Base-by-base conservation (phyloP, 305 asterid species). In the Solanum hybrid region DNA sequence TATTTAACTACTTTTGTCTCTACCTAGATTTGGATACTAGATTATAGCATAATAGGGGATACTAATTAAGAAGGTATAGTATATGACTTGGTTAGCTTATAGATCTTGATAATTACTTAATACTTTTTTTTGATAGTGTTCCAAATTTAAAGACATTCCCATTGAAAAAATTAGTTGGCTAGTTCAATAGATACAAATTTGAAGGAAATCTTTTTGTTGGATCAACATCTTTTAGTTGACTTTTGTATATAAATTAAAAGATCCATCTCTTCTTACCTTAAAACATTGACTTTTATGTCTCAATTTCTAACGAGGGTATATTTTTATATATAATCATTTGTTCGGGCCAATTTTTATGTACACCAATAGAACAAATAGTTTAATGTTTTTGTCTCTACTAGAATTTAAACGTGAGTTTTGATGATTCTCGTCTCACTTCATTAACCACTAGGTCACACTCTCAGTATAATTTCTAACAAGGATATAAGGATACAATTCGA, bases 331-430 rank as follows among this genome's bases (percentile, higher is more conserved):
- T 56, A 56, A 17, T 2, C 2, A 56, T 56, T 1, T 19, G 10
- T 56, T 56, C 4, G 9, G 8, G 0, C 5, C 11, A 60, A 0
- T 60, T 19, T 66, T 66, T 24, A 2, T 0, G 4, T 66, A 66
- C 0, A 66, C 0, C 1, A 10, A 66, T 66, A n/a, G 5, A 10
- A 66, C 0, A n/a, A n/a, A n/a, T 0, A 0, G 1, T 60, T 26
- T 19, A 60, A 19, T 60, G 0, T 60, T 19, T 56, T 60, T 60
- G 0, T 60, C 69, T 56, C 11, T 7, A 24, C 4, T 4, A 10
- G 2, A 69, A 69, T 69, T 69, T 69, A 1, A 69, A 24, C 1
- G 3, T 4, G 15, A 14, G 5, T 1, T 4, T 0, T 29, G 2
- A 75, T 1, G 1, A 7, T 73, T 14, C 0, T 29, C 0, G 37